Percentiles rank a stretch among this genome's conserved stretches.
Conservation (phyloP, 108 stramenopile species). For the Discostella pseudostelligera region DNA sequence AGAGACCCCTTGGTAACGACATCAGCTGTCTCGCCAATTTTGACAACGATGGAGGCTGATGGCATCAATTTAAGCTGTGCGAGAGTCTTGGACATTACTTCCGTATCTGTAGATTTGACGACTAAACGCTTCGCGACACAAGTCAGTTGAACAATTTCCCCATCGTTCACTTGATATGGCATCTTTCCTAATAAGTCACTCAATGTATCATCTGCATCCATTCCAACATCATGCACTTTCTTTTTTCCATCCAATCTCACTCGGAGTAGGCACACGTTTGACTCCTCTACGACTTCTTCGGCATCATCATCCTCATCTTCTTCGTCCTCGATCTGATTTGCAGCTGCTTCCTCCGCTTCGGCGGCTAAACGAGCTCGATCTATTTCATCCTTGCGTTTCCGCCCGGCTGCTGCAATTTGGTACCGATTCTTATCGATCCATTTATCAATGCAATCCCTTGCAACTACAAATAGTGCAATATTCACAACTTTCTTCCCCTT, state of each 20-base stretch:
- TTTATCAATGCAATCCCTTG: slow-evolving; percentile 77
- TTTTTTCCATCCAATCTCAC: slow-evolving; percentile 72
- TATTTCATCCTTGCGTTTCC: slow-evolving; percentile 68
- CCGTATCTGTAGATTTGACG: slow-evolving; percentile 63
- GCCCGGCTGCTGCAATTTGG: slow-evolving; percentile 64
- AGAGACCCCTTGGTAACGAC: slow-evolving; percentile 33
- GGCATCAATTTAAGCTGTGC: slow-evolving; percentile 58
- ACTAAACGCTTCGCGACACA: slow-evolving; percentile 76
- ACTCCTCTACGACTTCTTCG: slow-evolving; percentile 35
- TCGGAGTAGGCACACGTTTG: slow-evolving; percentile 45
- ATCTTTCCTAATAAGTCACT: slow-evolving; percentile 47
- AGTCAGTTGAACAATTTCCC: slow-evolving; percentile 69
- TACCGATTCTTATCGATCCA: slow-evolving; percentile 77
- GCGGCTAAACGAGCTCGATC: slow-evolving; percentile 48
- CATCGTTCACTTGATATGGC: slow-evolving; percentile 35
- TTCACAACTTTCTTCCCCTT: slow-evolving; percentile 73
- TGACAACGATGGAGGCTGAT: slow-evolving; percentile 65
- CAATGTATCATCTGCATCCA: slow-evolving; percentile 62
- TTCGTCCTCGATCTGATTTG: slow-evolving; percentile 46
- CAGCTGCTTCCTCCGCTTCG: slow-evolving; percentile 39
- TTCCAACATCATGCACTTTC: slow-evolving; percentile 56
- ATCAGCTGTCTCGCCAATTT: slow-evolving; percentile 43
- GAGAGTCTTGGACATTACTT: slow-evolving; percentile 58
- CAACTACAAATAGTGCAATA: slow-evolving; percentile 71
- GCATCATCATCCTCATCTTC: slow-evolving; percentile 41